Evolutionary conservation across 768 basidiomycete genomes (phyloP), one percentile per base, ranked within the genome.

Genomic region (Paxillus rubicundulus): DNA sequence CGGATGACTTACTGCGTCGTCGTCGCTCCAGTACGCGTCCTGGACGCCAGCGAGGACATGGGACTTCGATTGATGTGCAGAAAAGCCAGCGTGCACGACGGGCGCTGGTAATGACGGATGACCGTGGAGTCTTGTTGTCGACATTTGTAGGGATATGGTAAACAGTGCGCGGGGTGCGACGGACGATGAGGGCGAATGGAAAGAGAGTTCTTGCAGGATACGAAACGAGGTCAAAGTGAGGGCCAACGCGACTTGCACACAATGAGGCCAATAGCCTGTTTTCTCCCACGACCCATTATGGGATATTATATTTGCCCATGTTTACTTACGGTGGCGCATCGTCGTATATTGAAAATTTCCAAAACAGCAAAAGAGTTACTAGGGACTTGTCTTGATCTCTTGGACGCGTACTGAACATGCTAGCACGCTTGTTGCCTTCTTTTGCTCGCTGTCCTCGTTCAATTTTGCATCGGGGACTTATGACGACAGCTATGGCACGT

Each of bases 11-110:
- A 89, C 89, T 49, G 85, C 80, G 66, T 93, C 91, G 71, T 93
- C 91, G 72, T 93, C 91, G 70, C 90, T 92, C 91, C 91, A 93
- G 68, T 93, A 93, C 86, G 91, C 91, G 87, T 93, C 91, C 72
- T 93, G 91, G 36, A 93, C 89, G 49, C 91, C 92, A 30, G 91
- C 91, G 56, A 91, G 73, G 54, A 91, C 89, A 77, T 87, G 82
- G 49, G 86, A 91, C 75, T 91, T 91, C 58, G 87, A 89, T 68
- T 89, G 89, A 55, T 85, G 76, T 44, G 85, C 74, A 9, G 83
- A 82, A 70, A 86, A 82, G 24, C 84, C 80, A 34, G 84, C 81
- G 57, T 88, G 86, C 28, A 87, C 74, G 38, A 85, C 86, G 50
- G 89, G 86, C 4, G 89, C 86, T 27, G 87, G 88, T 1, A 90